Base-by-base conservation (phyloP, 148 eudicot species). In the Talinum fruticosum region DNA sequence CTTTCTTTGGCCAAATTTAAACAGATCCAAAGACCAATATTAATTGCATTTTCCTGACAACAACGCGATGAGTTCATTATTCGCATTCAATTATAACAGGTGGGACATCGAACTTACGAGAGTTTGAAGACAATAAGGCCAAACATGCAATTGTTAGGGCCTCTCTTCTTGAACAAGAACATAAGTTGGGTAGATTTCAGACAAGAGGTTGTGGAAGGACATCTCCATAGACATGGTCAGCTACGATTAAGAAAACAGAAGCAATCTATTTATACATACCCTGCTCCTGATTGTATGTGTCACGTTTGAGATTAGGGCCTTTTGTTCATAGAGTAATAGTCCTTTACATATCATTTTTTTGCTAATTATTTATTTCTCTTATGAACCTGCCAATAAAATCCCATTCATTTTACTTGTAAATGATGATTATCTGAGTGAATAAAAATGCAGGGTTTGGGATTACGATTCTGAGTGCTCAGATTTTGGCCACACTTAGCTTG, bases 221-320 rank as follows among this genome's bases (percentile, higher is more conserved):
- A 96, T 86, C 83, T 73, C 73, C 86, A 79, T 76, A 86, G 99
- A 84, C 93, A 88, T 79, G 97, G 99, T n/a, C 90, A 91, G 77
- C 83, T 90, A 79, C 87, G 94, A 38, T 49, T 91, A 62, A 87
- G 94, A 69, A 91, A 90, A 49, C 82, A 83, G 1, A 83, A 84
- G 74, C 97, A 96, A 81, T 96, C 97, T 0, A 87, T 96, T 34
- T 96, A 93, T 68, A 93, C 99, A 28, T 96, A 96, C 44, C 99
- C 99, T 53, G 97, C 94, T 76, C 97, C 99, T 37, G 97, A 96
- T 86, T 96, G 99, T 75, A 89, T 96, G 97, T 93, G 99, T 80
- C 90, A 79, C 75, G 90, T 83, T 78, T 92, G n/a, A n/a, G n/a
- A n/a, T n/a, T n/a, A 76, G 79, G 78, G 61, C 53, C 28, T 12